phyloP scores from a whole-genome alignment of 75 land plant genomes.

The Pinus albicaulis region DNA sequence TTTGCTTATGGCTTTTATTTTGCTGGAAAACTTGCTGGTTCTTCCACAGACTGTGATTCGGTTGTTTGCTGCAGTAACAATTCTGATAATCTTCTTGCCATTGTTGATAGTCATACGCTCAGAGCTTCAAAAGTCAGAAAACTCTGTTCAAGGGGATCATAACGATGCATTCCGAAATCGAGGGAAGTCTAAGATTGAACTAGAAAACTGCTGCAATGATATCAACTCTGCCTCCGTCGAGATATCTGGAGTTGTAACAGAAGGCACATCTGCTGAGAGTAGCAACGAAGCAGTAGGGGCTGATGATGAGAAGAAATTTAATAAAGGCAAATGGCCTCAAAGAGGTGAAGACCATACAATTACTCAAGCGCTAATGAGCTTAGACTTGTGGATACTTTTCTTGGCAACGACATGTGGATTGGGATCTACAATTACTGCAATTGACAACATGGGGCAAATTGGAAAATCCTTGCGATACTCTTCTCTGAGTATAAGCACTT shows the following conservation, averaged over 20 bases:
- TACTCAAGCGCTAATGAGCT: constrained; percentile 17
- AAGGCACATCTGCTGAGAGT: background rate
- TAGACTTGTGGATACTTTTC: constrained; percentile 37
- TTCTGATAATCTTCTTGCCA: too few relatives aligned
- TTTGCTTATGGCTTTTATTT: constrained; percentile 27
- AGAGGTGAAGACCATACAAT: constrained; percentile 34
- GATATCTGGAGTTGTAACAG: background rate
- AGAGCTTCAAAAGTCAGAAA: background rate
- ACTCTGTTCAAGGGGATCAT: background rate
- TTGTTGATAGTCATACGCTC: too few relatives aligned
- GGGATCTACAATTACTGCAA: constrained; percentile 36
- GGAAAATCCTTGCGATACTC: constrained; percentile 30
- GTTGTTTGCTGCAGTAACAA: too few relatives aligned
- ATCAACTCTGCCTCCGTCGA: background rate
- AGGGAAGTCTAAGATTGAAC: background rate
- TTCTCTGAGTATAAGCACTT: constrained; percentile 18
- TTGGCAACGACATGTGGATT: constrained; percentile 28
- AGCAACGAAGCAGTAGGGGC: background rate
- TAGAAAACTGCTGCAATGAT: background rate
- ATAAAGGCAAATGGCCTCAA: constrained; percentile 11
- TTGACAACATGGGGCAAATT: constrained; percentile 44
- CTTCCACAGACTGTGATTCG: background rate
- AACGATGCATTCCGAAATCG: background rate
- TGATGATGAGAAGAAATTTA: background rate
- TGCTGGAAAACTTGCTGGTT: constrained; percentile 17